A percentile compares a stretch with the other conserved stretches of the same genome.
Evolutionary conservation across 768 basidiomycete species (phyloP).

Genomic region (Mycena haematopus): DNA sequence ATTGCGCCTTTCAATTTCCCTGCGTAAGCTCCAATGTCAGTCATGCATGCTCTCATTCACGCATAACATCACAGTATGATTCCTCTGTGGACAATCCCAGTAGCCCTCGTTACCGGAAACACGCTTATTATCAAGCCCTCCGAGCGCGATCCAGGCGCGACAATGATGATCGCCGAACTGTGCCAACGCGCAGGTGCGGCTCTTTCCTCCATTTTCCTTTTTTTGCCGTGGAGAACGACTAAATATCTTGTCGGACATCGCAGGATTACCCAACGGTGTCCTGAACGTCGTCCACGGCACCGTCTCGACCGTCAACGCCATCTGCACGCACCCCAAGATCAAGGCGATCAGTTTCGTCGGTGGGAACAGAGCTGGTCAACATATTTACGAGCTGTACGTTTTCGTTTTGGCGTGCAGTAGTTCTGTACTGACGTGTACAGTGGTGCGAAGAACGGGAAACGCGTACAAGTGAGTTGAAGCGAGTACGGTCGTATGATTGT

Average conservation of each 20-base stretch:
- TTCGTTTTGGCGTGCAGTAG: not conserved
- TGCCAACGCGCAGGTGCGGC: constrained; percentile 79
- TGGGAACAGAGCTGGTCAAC: constrained; percentile 89
- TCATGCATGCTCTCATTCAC: not conserved
- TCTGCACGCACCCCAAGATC: constrained; percentile 91
- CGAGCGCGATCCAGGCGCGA: constrained; percentile 95
- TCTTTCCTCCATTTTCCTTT: too few species aligned
- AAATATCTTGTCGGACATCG: not conserved
- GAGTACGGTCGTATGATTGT: not conserved
- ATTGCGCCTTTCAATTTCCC: constrained; percentile 92
- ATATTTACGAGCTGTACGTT: constrained; percentile 85
- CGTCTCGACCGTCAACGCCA: constrained; percentile 88
- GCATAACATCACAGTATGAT: constrained; percentile 71
- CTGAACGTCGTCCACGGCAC: constrained; percentile 96
- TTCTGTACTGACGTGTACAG: constrained; percentile 42
- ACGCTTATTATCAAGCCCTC: constrained; percentile 95
- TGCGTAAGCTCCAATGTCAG: constrained; percentile 56
- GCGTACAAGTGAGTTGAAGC: constrained; percentile 66
- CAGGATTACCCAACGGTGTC: constrained; percentile 84
- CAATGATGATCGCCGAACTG: constrained; percentile 97
- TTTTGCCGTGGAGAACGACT: too few species aligned
- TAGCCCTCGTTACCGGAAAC: constrained; percentile 90
- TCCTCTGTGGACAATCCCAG: constrained; percentile 94
- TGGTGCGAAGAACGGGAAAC: constrained; percentile 86
- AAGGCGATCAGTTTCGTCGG: constrained; percentile 98